phyloP scores from a whole-genome alignment of 176 grass and related monocot species.

The Musa troglodytarum region DNA sequence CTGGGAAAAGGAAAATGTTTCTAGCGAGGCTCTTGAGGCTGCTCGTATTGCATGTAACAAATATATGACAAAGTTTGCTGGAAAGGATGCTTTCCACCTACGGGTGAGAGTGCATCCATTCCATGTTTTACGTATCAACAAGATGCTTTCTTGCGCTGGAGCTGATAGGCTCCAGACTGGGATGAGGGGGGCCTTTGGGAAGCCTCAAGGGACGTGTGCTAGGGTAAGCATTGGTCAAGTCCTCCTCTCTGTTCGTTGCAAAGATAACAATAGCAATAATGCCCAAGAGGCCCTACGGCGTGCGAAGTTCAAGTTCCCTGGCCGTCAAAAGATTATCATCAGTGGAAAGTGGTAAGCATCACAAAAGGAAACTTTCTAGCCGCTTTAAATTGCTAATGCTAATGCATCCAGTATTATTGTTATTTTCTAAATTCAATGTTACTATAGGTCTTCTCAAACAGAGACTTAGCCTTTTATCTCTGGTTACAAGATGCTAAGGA shows the following conservation, averaged over 20 bases:
- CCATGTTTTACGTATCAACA: slow-evolving; percentile 9
- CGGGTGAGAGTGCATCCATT: background rate
- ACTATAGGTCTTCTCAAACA: too few species aligned
- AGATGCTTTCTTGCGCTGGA: slow-evolving; percentile 9
- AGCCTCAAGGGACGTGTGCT: slow-evolving; percentile 4
- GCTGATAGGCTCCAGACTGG: slow-evolving; percentile 12
- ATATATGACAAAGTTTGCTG: slow-evolving; percentile 12
- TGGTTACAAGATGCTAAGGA: too few species aligned
- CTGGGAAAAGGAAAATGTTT: slow-evolving; percentile 10
- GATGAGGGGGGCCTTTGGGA: background rate
- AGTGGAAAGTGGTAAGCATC: background rate
- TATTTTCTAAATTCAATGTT: background rate
- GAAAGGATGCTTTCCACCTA: slow-evolving; percentile 8
- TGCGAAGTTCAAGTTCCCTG: slow-evolving; percentile 1
- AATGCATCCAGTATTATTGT: background rate
- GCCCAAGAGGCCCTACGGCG: background rate
- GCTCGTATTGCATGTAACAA: slow-evolving; percentile 4
- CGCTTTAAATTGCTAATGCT: background rate
- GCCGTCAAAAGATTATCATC: background rate
- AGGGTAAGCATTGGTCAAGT: background rate
- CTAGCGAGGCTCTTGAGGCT: slow-evolving; percentile 4
- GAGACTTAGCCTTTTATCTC: too few species aligned
- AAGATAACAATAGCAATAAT: slow-evolving; percentile 1
- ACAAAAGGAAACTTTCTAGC: background rate
- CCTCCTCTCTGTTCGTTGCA: background rate